Evolutionary conservation across 2,329 filamentous ascomycete genomes (phyloP), one percentile per base, ranked within the genome.

Genomic region (Aureobasidium namibiae): DNA sequence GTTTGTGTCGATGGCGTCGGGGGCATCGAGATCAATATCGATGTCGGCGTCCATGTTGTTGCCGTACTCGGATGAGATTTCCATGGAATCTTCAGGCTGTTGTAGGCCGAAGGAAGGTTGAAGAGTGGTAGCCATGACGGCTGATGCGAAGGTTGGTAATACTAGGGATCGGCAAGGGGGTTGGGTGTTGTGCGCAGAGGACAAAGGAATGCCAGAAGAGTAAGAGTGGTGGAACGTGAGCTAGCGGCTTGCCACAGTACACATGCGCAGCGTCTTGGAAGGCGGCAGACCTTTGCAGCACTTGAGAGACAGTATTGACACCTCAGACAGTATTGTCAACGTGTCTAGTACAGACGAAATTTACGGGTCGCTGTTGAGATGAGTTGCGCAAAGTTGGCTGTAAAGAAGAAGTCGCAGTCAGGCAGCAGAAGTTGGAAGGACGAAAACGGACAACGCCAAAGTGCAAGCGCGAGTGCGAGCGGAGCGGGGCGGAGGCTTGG

Each of bases 21-120:
- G 72, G 61, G 79, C 68, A 64, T 84, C 82, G 61, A 86, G 75
- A 64, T 86, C 83, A 61, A 86, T 82, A 60, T 83, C 81, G 58
- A 81, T 80, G 59, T 83, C 79, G 54, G 75, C 75, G 56, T 80
- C 77, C 44, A 69, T 70, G 48, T 73, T 70, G 48, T 73, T 65
- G 36, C 71, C 76, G 60, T 70, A 66, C 24, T 78, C 75, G 42
- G 79, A 75, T 66, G 80, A 74, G 66, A 85, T 74, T 63, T 83
- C 80, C 81, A 83, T 83, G 59, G 76, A 76, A 65, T 82, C 80
- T 52, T 75, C 74, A 31, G 73, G 65, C 2, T 72, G 61, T 38
- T 72, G 67, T 41, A 73, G 62, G 42, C 53, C 57, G 18, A 63
- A 50, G 23, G 41, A 39, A 7, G 61, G 45, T 14, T 60, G 49